Evolutionary conservation across 768 basidiomycete genomes (phyloP), one percentile per base, ranked within the genome.

Genomic region (Mycena epipterygia): DNA sequence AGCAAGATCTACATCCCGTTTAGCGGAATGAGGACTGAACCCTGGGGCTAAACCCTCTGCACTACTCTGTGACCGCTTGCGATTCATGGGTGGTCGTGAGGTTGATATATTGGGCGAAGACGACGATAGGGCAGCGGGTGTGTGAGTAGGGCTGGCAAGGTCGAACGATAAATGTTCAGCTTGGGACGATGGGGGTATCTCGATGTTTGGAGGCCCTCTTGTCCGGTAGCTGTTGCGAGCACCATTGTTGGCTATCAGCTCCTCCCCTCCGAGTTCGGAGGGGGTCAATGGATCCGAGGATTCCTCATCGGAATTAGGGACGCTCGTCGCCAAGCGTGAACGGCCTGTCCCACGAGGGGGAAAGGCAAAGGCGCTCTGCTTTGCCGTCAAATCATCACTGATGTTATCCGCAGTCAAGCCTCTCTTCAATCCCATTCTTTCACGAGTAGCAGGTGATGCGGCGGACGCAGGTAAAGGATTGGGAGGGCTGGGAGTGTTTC

Each of bases 291-390:
- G n/a, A 67, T 70, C 63, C 21, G 52, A 44, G 5, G 64, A 39
- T 63, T 81, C 77, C 19, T 84, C 82, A 29, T 79, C 76, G 39
- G 75, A 76, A 27, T 70, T 68, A 27, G 77, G 76, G 55, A 76
- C 67, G 42, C 68, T 75, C 8, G 76, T 68, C 9, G 80, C 74
- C 29, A 81, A 70, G 67, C 80, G 81, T 1, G 78, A 77, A 19
- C 81, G 80, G 27, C 78, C 76, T 29, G 81, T 62, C 21, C 77
- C 71, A 37, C 83, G 79, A 1, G 89, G 89, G 56, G 90, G 89
- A 64, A 91, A 90, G 0, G 85, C 86, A 59, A 91, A 90, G 48
- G 84, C 82, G 23, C 83, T 81, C 55, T 85, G 87, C 71, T 84
- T 87, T 8, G 86, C 81, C 32, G 85, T 82, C 25, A 79, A 76